Evolutionary conservation across 768 basidiomycete species (phyloP).

Genomic region (Phanerochaete carnosa): DNA sequence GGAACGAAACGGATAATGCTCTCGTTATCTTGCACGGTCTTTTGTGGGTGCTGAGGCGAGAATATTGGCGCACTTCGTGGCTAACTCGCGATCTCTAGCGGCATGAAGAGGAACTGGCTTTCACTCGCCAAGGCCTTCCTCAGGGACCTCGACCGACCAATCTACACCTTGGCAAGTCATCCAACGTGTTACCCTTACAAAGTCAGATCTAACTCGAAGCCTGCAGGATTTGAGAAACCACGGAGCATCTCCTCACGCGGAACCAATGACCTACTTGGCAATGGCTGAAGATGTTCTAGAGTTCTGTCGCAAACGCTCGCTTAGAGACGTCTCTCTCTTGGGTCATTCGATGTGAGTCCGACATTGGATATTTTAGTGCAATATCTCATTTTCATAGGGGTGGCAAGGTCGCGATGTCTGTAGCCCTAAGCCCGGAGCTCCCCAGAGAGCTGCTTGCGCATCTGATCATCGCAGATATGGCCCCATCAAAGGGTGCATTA

Average conservation of each 20-base stretch:
- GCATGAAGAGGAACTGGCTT: slow-evolving; percentile 87
- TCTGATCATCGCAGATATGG: slow-evolving; percentile 79
- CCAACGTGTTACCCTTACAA: background rate
- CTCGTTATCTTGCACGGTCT: slow-evolving; percentile 35
- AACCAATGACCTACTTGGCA: slow-evolving; percentile 68
- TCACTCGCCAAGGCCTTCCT: slow-evolving; percentile 76
- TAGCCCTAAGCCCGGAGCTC: slow-evolving; percentile 50
- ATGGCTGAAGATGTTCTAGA: slow-evolving; percentile 79
- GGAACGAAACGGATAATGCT: slow-evolving; percentile 24
- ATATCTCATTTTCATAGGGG: slow-evolving; percentile 43
- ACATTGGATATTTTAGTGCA: background rate
- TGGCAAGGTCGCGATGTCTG: slow-evolving; percentile 77
- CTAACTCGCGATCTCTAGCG: slow-evolving; percentile 41
- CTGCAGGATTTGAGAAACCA: slow-evolving; percentile 88
- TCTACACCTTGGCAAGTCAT: slow-evolving; percentile 66
- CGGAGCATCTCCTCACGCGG: slow-evolving; percentile 73
- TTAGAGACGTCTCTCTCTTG: slow-evolving; percentile 66
- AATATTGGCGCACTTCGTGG: background rate
- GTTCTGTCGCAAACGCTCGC: slow-evolving; percentile 53
- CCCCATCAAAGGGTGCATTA: slow-evolving; percentile 57
- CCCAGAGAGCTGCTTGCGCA: slow-evolving; percentile 42
- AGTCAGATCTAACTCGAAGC: background rate
- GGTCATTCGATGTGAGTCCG: slow-evolving; percentile 85
- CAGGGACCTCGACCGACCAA: slow-evolving; percentile 57
- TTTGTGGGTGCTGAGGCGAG: slow-evolving; percentile 23